Percentiles rank a stretch among this genome's conserved stretches.
Conservation (phyloP, 2,329 filamentous ascomycete species). For the Rhynchosporium graminicola region DNA sequence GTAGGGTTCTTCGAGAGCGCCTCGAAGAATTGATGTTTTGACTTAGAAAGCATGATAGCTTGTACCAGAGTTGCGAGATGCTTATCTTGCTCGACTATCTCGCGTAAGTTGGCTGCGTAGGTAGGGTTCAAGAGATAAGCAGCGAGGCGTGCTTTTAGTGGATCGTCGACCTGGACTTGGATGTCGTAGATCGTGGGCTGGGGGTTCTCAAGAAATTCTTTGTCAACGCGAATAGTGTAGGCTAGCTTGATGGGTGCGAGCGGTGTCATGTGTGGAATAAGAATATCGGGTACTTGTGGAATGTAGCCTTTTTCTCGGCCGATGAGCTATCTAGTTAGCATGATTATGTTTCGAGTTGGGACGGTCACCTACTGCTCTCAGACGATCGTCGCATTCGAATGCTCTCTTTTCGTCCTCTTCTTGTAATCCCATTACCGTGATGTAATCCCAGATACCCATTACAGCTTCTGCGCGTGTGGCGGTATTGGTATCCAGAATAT, state of each 20-base stretch:
- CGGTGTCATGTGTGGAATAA: conserved; percentile 74
- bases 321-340: conserved; percentile 59
- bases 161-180: conserved; percentile 80
- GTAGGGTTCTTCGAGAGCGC: conserved; percentile 79
- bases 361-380: conserved; percentile 67
- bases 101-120: conserved; percentile 71
- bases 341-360: background rate
- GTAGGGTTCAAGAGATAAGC: conserved; percentile 68
- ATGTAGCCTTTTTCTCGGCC: conserved; percentile 76
- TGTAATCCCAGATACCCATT: conserved; percentile 94
- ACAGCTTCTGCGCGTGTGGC: conserved; percentile 86
- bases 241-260: conserved; percentile 79
- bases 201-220: conserved; percentile 74
- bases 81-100: conserved; percentile 78
- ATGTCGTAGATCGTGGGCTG: conserved; percentile 88
- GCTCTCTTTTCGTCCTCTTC: conserved; percentile 94
- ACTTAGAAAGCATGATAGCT: conserved; percentile 79
- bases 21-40: conserved; percentile 85
- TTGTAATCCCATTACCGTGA: conserved; percentile 79
- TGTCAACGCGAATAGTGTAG: conserved; percentile 93
- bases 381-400: conserved; percentile 82
- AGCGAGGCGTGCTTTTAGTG: conserved; percentile 67
- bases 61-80: conserved; percentile 82
- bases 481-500: conserved; percentile 82
- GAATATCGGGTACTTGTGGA: conserved; percentile 78